A percentile compares a stretch with the other conserved stretches of the same genome.
These are phyloP conservation scores for Aspergillus luchuensis DNA, from an alignment of 2,329 filamentous ascomycete species.

Conservation along the genomic window DNA sequence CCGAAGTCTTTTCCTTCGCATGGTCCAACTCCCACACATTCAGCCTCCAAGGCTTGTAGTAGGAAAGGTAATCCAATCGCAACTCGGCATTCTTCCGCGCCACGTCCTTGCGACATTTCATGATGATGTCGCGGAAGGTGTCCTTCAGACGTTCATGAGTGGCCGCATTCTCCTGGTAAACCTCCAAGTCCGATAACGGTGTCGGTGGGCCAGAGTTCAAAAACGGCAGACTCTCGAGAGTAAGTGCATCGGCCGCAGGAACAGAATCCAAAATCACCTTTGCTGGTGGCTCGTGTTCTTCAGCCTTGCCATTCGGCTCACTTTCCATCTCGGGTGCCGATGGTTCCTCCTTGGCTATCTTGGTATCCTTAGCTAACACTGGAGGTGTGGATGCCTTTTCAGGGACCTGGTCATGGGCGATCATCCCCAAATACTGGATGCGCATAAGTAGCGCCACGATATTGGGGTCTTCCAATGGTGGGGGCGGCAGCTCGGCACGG, in stretches of 20 bases:
- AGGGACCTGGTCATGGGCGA: constrained; percentile 38
- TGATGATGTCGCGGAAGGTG: constrained; percentile 41
- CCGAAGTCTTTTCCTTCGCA: constrained; percentile 40
- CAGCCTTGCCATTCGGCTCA: constrained; percentile 20
- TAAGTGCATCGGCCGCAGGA: constrained; percentile 31
- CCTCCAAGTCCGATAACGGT: constrained; percentile 48
- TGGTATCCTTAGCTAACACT: constrained; percentile 2
- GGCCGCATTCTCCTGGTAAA: constrained; percentile 45
- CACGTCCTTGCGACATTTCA: constrained; percentile 41
- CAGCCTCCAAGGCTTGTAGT: constrained; percentile 50
- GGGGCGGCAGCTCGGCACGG: constrained; percentile 45
- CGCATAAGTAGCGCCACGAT: constrained; percentile 46
- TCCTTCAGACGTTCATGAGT: constrained; percentile 44
- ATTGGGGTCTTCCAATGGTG: constrained; percentile 45
- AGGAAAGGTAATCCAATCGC: constrained; percentile 42
- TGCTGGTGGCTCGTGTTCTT: constrained; percentile 15
- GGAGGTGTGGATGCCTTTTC: constrained; percentile 20
- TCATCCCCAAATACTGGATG: constrained; percentile 48
- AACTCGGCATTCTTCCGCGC: constrained; percentile 44
- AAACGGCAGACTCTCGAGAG: constrained; percentile 50
- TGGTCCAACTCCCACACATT: constrained; percentile 47
- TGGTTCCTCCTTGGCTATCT: constrained; percentile 10
- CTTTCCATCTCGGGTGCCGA: constrained; percentile 9
- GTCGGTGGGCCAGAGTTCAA: constrained; percentile 45
- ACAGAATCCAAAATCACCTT: constrained; percentile 22